A percentile compares a stretch with the other conserved stretches of the same genome.
phyloP scores from a whole-genome alignment of 257 asterid genomes.

The Prunella vulgaris region DNA sequence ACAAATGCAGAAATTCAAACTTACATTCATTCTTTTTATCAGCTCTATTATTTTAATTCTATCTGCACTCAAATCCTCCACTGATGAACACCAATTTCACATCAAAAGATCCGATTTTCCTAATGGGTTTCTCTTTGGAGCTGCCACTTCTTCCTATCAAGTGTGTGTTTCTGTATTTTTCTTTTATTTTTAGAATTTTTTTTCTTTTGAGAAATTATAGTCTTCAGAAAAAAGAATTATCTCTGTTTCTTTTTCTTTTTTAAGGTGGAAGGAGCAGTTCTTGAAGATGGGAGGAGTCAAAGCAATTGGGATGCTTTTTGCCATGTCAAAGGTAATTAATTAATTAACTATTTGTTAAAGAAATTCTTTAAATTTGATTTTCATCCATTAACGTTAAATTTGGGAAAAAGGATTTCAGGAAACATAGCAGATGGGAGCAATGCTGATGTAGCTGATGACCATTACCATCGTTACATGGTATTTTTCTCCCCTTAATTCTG shows the following conservation, averaged over 20 bases:
- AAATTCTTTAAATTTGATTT: neutral
- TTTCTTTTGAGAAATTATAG: neutral
- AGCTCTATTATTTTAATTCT: neutral
- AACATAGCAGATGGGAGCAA: constrained; percentile 48
- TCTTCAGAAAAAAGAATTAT: neutral
- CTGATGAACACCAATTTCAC: constrained; percentile 8
- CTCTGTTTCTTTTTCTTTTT: no score
- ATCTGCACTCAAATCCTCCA: constrained; percentile 6
- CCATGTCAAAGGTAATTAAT: constrained; percentile 30
- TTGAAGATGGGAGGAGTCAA: constrained; percentile 58
- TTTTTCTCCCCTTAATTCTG: neutral
- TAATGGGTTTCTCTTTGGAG: constrained; percentile 69
- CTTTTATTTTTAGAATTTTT: neutral
- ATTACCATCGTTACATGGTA: constrained; percentile 80
- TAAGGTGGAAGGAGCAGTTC: constrained; percentile 8
- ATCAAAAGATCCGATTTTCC: constrained; percentile 55
- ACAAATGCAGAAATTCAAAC: neutral
- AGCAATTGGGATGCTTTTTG: constrained; percentile 79
- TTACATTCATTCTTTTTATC: neutral
- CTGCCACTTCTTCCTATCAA: constrained; percentile 62
- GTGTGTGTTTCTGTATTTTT: neutral
- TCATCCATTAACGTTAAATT: no score
- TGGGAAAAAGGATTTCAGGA: constrained; percentile 27
- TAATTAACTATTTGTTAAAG: neutral
- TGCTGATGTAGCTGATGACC: constrained; percentile 70